phyloP scores from a whole-genome alignment of 441 rosid genomes.

The Eutrema salsugineum region DNA sequence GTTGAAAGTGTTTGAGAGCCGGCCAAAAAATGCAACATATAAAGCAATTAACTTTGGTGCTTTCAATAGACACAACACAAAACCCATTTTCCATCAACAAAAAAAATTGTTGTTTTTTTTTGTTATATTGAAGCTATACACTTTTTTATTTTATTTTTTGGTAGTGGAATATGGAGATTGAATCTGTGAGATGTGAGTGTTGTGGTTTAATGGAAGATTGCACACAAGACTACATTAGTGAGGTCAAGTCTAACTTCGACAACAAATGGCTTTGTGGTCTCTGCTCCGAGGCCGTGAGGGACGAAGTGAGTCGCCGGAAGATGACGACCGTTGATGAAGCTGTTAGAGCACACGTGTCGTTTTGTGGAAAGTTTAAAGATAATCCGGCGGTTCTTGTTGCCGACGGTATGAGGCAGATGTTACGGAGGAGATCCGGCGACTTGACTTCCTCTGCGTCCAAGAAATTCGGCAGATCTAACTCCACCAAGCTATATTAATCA shows the following conservation, averaged over 20 bases:
- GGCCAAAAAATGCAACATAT: constrained; percentile 22
- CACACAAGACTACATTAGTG: constrained; percentile 71
- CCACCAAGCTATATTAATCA: constrained; percentile 40
- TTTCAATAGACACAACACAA: constrained; percentile 14
- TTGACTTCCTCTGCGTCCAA: constrained; percentile 58
- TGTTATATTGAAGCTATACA: neutral
- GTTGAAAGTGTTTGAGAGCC: constrained; percentile 11
- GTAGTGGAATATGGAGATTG: constrained; percentile 70
- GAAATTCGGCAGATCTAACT: constrained; percentile 71
- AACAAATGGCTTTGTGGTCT: constrained; percentile 98
- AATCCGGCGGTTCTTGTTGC: constrained; percentile 94
- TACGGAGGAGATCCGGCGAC: constrained; percentile 82
- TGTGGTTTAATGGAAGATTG: constrained; percentile 95
- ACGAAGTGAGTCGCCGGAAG: constrained; percentile 55
- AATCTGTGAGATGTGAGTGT: constrained; percentile 85
- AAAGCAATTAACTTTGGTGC: constrained; percentile 14
- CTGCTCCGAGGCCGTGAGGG: constrained; percentile 91
- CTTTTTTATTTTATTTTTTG: neutral
- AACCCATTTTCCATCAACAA: constrained; percentile 13
- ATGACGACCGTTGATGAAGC: constrained; percentile 66
- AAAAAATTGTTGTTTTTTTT: neutral
- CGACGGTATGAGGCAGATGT: constrained; percentile 96
- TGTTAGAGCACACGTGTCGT: constrained; percentile 87
- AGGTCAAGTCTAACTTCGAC: constrained; percentile 78
- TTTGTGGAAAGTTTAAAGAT: constrained; percentile 83